These are phyloP conservation scores for Trichomonascaceae sp. DNA, from an alignment of 1,139 yeast genomes.

Conservation along the genomic window DNA sequence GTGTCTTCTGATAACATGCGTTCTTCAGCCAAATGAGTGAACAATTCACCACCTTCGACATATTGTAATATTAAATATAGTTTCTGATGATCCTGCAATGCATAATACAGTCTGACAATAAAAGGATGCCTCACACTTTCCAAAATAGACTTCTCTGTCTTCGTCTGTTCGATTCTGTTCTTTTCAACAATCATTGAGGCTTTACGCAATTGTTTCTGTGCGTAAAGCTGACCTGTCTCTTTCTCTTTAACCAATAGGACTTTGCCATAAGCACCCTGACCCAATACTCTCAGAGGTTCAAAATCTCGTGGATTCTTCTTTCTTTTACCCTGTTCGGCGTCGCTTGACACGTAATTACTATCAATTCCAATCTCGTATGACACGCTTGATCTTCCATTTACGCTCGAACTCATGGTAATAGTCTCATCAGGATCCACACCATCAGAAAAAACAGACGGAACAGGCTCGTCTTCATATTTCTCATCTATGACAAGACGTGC, in stretches of 20 bases:
- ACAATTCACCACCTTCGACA: conserved; percentile 90
- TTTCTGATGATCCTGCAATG: conserved; percentile 79
- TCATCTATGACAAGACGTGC: conserved; percentile 5
- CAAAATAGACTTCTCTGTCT: conserved; percentile 65
- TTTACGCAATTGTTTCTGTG: conserved; percentile 83
- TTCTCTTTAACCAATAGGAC: conserved; percentile 70
- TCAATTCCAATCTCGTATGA: conserved; percentile 46
- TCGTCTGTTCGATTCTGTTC: conserved; percentile 52
- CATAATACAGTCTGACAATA: conserved; percentile 81
- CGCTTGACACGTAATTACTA: conserved; percentile 30
- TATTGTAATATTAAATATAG: conserved; percentile 77
- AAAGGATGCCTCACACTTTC: conserved; percentile 75
- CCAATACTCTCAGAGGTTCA: conserved; percentile 72
- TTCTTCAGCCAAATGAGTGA: conserved; percentile 75
- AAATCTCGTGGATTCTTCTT: conserved; percentile 50
- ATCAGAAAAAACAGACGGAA: neutral
- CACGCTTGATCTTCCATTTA: conserved; percentile 35
- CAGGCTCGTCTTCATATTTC: conserved; percentile 10
- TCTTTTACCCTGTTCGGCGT: conserved; percentile 16
- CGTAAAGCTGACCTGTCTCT: conserved; percentile 63
- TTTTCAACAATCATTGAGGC: conserved; percentile 58
- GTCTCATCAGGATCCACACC: neutral
- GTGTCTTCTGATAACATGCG: conserved; percentile 79
- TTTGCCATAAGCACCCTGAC: conserved; percentile 89
- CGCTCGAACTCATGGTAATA: neutral